Conservation (phyloP, 345 rosid genomes). For the Erucastrum elatum region DNA sequence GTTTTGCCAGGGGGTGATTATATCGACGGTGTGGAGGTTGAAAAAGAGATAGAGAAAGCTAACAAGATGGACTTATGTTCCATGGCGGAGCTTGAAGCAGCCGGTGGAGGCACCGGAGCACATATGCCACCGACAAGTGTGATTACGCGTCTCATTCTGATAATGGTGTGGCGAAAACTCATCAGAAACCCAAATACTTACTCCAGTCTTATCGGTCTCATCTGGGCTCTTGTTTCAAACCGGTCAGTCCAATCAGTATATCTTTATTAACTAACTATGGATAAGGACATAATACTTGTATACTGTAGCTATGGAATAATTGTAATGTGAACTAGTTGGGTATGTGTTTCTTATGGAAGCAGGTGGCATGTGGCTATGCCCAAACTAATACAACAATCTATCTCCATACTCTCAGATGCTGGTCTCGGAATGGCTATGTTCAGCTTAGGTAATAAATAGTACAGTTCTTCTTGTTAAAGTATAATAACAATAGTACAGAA, state of each 20-base stretch:
- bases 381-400: slow-evolving; percentile 65
- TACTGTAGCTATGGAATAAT: slow-evolving; percentile 2
- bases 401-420: slow-evolving; percentile 93
- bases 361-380: slow-evolving; percentile 98
- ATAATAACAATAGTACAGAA: neutral
- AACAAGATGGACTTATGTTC: slow-evolving; percentile 53
- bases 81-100: slow-evolving; percentile 58
- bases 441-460: slow-evolving; percentile 67
- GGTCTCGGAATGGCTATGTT: slow-evolving; percentile 99
- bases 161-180: slow-evolving; percentile 98
- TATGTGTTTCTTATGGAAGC: slow-evolving; percentile 28
- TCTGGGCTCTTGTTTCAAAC: slow-evolving; percentile 85
- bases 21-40: slow-evolving; percentile 49
- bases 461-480: neutral
- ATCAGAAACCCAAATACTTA: slow-evolving; percentile 95
- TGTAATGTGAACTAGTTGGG: slow-evolving; percentile 15
- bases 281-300: no score
- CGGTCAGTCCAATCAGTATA: slow-evolving; percentile 46
- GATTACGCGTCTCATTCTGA: slow-evolving; percentile 85
- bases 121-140: slow-evolving; percentile 94
- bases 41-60: slow-evolving; percentile 51
- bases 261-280: neutral
- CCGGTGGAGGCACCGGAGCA: slow-evolving; percentile 38
- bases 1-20: slow-evolving; percentile 37
- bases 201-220: slow-evolving; percentile 90